Evolutionary conservation across 2,329 filamentous ascomycete species (phyloP), one percentile per base, ranked within the genome.

Genomic region (Pseudogymnoascus sp.): DNA sequence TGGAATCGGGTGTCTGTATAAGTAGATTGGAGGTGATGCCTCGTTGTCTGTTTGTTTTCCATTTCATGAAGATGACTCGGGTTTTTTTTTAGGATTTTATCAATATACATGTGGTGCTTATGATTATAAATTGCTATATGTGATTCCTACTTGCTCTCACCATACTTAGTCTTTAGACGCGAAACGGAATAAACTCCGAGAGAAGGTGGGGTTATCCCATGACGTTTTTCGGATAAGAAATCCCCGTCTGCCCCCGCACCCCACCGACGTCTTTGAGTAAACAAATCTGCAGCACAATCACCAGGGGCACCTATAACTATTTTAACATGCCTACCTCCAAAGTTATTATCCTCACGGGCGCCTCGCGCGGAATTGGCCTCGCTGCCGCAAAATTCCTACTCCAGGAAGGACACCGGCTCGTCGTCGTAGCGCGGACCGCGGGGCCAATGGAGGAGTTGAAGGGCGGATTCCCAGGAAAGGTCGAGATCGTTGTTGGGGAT

Each of bases 321-420:
- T 56, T 56, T 18, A 65, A 61, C 16, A 74, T 65, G 63, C 80
- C 83, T 77, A 61, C 77, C n/a, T 74, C 82, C 6, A 89, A 90
- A 72, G 86, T 84, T 21, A 84, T 92, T 71, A 86, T 92, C 65
- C 78, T 93, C 36, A 88, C 85, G 2, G 85, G 85, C 31, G 84
- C 84, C 16, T 87, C 84, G 73, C 83, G 84, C 63, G 85, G 85
- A 25, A 82, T 88, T 61, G 85, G 85, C 59, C 77, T 85, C 9
- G 82, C 83, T 64, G 75, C 86, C 6, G 76, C 83, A 2, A 74
- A 79, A 42, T 75, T 78, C 53, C 76, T 88, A 31, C 74, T 88
- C 6, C 71, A 74, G 18, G 77, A 79, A 43, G 43, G 46, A 18
- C 84, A 88, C 75, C 84, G 82, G 63, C 79, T 88, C 14, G 81